phyloP scores from a whole-genome alignment of 768 basidiomycete species.

The Lactifluus echinatus region DNA sequence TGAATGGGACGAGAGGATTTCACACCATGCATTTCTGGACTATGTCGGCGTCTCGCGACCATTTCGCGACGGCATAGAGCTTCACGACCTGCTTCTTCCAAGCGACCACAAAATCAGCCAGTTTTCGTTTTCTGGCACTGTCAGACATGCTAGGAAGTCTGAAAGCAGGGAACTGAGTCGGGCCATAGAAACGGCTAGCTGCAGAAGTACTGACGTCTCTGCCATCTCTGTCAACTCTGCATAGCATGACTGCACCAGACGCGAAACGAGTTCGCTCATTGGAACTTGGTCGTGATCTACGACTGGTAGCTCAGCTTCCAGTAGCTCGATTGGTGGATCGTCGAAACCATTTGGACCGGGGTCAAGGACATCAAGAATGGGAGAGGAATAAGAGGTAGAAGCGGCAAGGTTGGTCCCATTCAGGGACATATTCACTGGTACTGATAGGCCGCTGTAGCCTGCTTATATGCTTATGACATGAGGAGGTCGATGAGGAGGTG shows the following conservation, averaged over 20 bases:
- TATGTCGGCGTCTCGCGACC: slow-evolving; percentile 76
- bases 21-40: slow-evolving; percentile 82
- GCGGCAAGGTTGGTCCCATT: slow-evolving; percentile 10
- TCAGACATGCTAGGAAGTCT: slow-evolving; percentile 59
- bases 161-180: slow-evolving; percentile 26
- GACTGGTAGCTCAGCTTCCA: slow-evolving; percentile 66
- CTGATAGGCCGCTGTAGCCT: background rate
- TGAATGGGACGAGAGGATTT: background rate
- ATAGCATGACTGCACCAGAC: slow-evolving; percentile 72
- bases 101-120: slow-evolving; percentile 87
- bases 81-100: slow-evolving; percentile 87
- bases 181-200: background rate
- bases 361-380: slow-evolving; percentile 14
- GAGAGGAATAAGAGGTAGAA: slow-evolving; percentile 1
- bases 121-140: slow-evolving; percentile 62
- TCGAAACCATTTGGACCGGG: slow-evolving; percentile 28
- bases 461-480: background rate
- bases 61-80: slow-evolving; percentile 77
- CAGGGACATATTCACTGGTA: slow-evolving; percentile 7
- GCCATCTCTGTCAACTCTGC: slow-evolving; percentile 74
- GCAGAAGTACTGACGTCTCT: slow-evolving; percentile 63
- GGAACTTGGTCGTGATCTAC: slow-evolving; percentile 68
- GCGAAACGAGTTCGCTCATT: slow-evolving; percentile 65
- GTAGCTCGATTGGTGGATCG: slow-evolving; percentile 40
- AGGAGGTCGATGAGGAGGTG: background rate